Base-by-base conservation (phyloP, 495 filamentous ascomycete genomes). In the Hypoxylon intermedium region DNA sequence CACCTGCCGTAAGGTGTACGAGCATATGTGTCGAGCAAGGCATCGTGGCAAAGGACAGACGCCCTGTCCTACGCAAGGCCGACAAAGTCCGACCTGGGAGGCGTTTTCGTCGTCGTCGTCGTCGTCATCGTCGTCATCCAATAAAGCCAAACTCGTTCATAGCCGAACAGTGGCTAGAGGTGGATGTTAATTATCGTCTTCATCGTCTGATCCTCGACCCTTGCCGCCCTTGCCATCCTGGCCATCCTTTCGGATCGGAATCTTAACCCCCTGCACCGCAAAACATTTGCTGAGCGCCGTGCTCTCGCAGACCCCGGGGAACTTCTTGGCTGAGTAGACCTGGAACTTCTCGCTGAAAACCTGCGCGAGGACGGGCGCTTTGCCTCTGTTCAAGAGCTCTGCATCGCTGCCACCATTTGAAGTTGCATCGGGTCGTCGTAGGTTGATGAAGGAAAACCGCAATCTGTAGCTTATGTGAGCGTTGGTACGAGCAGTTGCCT, bases 321-420 rank as follows among this genome's bases (percentile, higher is more conserved):
- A 98, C 63, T 96, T 96, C 82, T 98, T 98, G 28, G 94, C 94
- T 4, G 88, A 92, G 72, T 87, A 98, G 38, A 98, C 94, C 58
- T 94, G 90, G 81, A 98, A 98, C 13, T 85, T 82, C 11, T 97
- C 90, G 30, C 88, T 92, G 72, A 94, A 98, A 62, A 87, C 89
- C 2, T 87, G 89, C 1, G 94, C 94, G 1, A 98, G 83, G 20
- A 98, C 88, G 0, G 89, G 91, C 0, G 92, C 91, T 33, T 83
- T 86, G 38, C 88, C 89, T 20, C 85, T 87, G 72, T 94, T 97
- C 58, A 97, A 23, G 42, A 71, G 55, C 38, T 71, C 72, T 6
- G 60, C 59, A 5, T 72, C 61, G 36, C 60, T 70, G 41, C 65
- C 63, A 28, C 73, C 60, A 54, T 71, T 73, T 16, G 71, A 68